A percentile compares a stretch with the other conserved stretches of the same genome.
phyloP scores from a whole-genome alignment of 768 basidiomycete species.

The Xanthoconium stramineum region DNA sequence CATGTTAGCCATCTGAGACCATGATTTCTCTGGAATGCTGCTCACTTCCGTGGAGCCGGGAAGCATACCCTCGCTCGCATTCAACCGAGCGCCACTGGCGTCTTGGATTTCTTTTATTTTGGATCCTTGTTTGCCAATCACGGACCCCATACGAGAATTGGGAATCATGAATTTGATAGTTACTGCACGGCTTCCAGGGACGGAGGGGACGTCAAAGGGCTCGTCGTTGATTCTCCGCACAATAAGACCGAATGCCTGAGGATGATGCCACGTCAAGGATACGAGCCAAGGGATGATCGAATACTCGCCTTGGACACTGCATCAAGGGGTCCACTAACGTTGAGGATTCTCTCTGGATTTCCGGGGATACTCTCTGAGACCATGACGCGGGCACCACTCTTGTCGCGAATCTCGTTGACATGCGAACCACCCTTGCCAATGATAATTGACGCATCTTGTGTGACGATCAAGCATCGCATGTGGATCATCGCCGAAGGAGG shows the following conservation, averaged over 20 bases:
- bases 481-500: slow-evolving; percentile 83
- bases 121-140: slow-evolving; percentile 95
- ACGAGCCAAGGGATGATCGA: background rate
- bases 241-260: slow-evolving; percentile 95
- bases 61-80: slow-evolving; percentile 97
- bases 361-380: slow-evolving; percentile 98
- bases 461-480: slow-evolving; percentile 98
- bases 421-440: slow-evolving; percentile 95
- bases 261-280: background rate
- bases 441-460: slow-evolving; percentile 98
- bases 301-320: slow-evolving; percentile 91
- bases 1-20: slow-evolving; percentile 6
- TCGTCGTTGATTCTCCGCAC: slow-evolving; percentile 99
- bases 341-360: slow-evolving; percentile 97
- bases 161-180: slow-evolving; percentile 99
- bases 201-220: slow-evolving; percentile 95
- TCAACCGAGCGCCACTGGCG: slow-evolving; percentile 92
- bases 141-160: slow-evolving; percentile 98
- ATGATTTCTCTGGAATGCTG: slow-evolving; percentile 2
- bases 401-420: slow-evolving; percentile 98
- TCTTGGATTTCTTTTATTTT: slow-evolving; percentile 99
- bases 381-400: slow-evolving; percentile 93
- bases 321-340: slow-evolving; percentile 93
- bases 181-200: slow-evolving; percentile 96
- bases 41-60: slow-evolving; percentile 98